Evolutionary conservation across 768 basidiomycete genomes (phyloP).

Genomic region (Suillus lakei): DNA sequence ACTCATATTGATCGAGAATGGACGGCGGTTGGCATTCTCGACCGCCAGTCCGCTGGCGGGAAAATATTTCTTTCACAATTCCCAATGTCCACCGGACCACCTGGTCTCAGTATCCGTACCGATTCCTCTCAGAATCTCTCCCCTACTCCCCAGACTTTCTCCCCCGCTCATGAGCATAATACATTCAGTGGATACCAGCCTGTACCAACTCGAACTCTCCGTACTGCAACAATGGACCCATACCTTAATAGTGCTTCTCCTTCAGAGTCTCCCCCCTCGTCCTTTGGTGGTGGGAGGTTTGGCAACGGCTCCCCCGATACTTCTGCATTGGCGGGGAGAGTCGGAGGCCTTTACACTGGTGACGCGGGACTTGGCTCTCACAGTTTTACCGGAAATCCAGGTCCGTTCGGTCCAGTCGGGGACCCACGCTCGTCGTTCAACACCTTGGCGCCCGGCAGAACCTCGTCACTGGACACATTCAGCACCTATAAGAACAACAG

Average conservation of each 20-base stretch:
- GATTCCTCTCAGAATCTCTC: slow-evolving; percentile 54
- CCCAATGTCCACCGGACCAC: slow-evolving; percentile 47
- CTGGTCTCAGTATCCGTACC: slow-evolving; percentile 54
- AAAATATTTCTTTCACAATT: slow-evolving; percentile 69
- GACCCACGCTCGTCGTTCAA: slow-evolving; percentile 44
- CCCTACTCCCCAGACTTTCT: slow-evolving; percentile 44
- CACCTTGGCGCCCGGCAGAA: slow-evolving; percentile 36
- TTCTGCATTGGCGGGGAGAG: slow-evolving; percentile 55
- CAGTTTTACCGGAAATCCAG: slow-evolving; percentile 36
- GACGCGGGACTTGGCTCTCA: slow-evolving; percentile 44
- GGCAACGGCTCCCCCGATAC: slow-evolving; percentile 73
- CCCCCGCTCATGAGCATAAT: slow-evolving; percentile 41
- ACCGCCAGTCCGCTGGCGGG: slow-evolving; percentile 52
- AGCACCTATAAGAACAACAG: slow-evolving; percentile 37
- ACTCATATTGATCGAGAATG: slow-evolving; percentile 71
- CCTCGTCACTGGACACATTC: slow-evolving; percentile 43
- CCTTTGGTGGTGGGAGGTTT: slow-evolving; percentile 66
- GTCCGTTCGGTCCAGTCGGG: slow-evolving; percentile 39
- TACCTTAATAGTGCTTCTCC: slow-evolving; percentile 58
- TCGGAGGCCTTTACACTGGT: slow-evolving; percentile 38
- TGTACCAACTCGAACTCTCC: slow-evolving; percentile 61
- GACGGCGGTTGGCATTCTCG: slow-evolving; percentile 65
- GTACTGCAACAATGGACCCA: slow-evolving; percentile 64
- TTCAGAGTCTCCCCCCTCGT: slow-evolving; percentile 76
- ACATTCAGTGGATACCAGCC: slow-evolving; percentile 64